Base-by-base conservation (phyloP, 2,329 filamentous ascomycete species). In the Fusarium brevicatenulatum region DNA sequence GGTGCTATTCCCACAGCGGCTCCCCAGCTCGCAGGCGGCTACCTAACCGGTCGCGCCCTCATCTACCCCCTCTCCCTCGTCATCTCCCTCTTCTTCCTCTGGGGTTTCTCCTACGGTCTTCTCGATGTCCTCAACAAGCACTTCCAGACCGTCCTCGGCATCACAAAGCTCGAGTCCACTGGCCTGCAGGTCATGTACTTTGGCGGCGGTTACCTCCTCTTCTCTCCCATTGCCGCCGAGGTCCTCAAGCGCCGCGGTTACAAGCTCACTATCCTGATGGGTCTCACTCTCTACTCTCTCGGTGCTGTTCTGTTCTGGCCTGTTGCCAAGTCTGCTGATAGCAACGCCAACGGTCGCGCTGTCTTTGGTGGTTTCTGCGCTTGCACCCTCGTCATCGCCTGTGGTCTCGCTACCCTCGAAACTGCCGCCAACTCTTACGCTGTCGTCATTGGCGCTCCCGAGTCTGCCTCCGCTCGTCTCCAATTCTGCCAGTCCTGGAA, bases 401-500 rank as follows among this genome's bases (percentile, higher is more conserved):
- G 90, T 61, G 92, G 92, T 16, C 85, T 95, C 1, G 90, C 90
- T 2, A 92, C 92, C 0, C 88, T 95, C 23, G 93, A 95, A 81
- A 94, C 92, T 1, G 90, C 91, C 2, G 93, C 93, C 34, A 93
- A 95, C 81, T 91, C 92, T 1, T 94, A 77, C 42, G 75, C 75
- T 4, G 73, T 92, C 80, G 90, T 92, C 68, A 89, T 91, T 40
- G 88, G 81, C 72, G 74, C 66, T 69, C 54, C 68, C 1, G 57
- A 59, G 23, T 65, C 63, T 3, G 63, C 60, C 18, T 57, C 52
- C 13, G 37, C 50, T 25, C 62, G 72, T 42, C 66, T 71, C 5
- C 68, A 95, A 81, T 83, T 94, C 63, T 91, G 92, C 4, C 92
- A 95, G 81, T 91, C 91, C 52, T 91, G 94, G 83, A 92, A 95